phyloP scores from a whole-genome alignment of 2,329 filamentous ascomycete species.

The Aspergillus melleus region DNA sequence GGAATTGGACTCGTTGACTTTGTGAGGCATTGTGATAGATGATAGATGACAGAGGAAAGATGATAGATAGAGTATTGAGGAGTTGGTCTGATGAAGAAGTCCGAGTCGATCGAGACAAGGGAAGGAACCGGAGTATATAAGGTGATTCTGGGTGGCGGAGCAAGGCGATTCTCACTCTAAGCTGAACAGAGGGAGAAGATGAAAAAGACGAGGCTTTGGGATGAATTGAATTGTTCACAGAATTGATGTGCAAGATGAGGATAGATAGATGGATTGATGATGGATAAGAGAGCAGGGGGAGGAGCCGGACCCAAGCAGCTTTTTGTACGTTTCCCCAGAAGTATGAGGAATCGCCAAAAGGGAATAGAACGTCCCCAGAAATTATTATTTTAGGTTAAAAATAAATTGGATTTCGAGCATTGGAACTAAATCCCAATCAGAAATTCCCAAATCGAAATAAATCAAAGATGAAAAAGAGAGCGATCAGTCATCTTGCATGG shows the following conservation, averaged over 20 bases:
- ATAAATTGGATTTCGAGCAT: background rate
- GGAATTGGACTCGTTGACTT: conserved; percentile 38
- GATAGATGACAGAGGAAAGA: background rate
- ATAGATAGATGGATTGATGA: conserved; percentile 1
- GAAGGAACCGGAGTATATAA: background rate
- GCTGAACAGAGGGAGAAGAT: conserved; percentile 8
- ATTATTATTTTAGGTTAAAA: conserved; percentile 6
- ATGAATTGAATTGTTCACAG: background rate
- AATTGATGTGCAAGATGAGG: background rate
- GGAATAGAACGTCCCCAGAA: conserved; percentile 4
- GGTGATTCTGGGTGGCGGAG: conserved; percentile 17
- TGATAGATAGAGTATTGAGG: background rate
- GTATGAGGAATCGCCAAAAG: conserved; percentile 11
- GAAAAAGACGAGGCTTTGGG: background rate
- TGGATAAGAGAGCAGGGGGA: conserved; percentile 1
- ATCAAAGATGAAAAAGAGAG: conserved; percentile 4
- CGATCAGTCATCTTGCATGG: conserved; percentile 20
- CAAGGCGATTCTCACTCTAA: conserved; percentile 8
- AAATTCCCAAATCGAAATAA: background rate
- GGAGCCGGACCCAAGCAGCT: conserved; percentile 8
- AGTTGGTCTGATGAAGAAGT: background rate
- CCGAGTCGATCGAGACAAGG: background rate
- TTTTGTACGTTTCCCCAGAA: conserved; percentile 17
- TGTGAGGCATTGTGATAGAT: conserved; percentile 30
- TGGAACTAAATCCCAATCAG: background rate